Conservation (phyloP, 192 early-diverging fungal species). For the Rhizophagus clarus region DNA sequence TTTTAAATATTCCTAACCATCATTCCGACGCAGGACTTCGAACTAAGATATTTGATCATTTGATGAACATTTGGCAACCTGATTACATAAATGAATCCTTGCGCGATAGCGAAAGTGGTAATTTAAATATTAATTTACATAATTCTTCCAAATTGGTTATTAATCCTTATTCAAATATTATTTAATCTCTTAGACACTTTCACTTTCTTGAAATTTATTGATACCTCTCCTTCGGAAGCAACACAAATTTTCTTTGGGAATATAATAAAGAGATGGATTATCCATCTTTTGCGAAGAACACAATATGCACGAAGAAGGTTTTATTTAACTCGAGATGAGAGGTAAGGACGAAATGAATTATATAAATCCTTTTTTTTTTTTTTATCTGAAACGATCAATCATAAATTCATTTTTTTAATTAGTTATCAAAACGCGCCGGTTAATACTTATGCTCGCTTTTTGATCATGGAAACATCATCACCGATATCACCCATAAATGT, state of each 20-base stretch:
- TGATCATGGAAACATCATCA: constrained; percentile 40
- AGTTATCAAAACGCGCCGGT: constrained; percentile 34
- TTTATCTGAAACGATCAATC: neutral
- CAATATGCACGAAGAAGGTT: constrained; percentile 38
- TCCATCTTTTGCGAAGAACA: constrained; percentile 40
- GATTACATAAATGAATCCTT: constrained; percentile 57
- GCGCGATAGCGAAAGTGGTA: constrained; percentile 35
- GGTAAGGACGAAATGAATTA: neutral
- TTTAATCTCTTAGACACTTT: constrained; percentile 46
- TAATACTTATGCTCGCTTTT: constrained; percentile 47
- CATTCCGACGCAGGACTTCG: constrained; percentile 46
- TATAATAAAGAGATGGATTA: constrained; percentile 46
- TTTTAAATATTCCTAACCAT: constrained; percentile 46
- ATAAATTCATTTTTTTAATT: neutral
- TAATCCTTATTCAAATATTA: neutral
- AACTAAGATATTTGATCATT: constrained; percentile 46
- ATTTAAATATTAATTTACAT: neutral
- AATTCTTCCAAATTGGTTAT: neutral
- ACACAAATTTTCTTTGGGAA: constrained; percentile 43
- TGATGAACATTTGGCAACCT: constrained; percentile 62
- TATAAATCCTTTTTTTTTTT: neutral
- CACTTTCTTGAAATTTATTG: constrained; percentile 58
- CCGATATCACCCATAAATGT: constrained; percentile 32
- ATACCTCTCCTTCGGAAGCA: constrained; percentile 50
- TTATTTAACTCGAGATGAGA: constrained; percentile 30